Conservation (phyloP, 2,329 filamentous ascomycete genomes). For the Ophiosphaerella herpotricha region DNA sequence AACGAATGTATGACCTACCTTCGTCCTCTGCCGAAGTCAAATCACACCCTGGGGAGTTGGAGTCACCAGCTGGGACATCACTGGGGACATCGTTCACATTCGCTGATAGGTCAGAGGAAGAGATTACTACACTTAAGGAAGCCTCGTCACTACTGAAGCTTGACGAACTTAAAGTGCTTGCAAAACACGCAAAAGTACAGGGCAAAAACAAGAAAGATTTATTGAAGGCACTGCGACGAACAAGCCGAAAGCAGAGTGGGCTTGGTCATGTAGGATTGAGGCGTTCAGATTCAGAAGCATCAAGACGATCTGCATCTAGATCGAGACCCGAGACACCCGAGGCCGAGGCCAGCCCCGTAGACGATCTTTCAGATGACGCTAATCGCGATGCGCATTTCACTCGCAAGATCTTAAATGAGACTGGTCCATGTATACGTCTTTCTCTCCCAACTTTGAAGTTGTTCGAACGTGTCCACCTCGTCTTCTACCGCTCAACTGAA, state of each 20-base stretch:
- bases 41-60: slow-evolving; percentile 54
- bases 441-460: slow-evolving; percentile 73
- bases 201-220: slow-evolving; percentile 88
- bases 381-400: slow-evolving; percentile 78
- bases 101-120: slow-evolving; percentile 74
- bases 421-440: slow-evolving; percentile 83
- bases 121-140: slow-evolving; percentile 79
- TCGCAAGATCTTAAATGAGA: slow-evolving; percentile 74
- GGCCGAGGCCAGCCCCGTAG: slow-evolving; percentile 37
- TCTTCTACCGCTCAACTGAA: slow-evolving; percentile 93
- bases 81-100: slow-evolving; percentile 71
- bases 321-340: slow-evolving; percentile 35
- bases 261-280: slow-evolving; percentile 72
- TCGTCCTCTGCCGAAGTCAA: slow-evolving; percentile 40
- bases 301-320: slow-evolving; percentile 50
- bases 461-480: slow-evolving; percentile 91
- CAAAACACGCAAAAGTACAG: slow-evolving; percentile 83
- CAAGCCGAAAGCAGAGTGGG: slow-evolving; percentile 75
- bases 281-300: slow-evolving; percentile 65
- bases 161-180: slow-evolving; percentile 82
- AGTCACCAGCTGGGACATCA: slow-evolving; percentile 52
- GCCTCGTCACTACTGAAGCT: slow-evolving; percentile 80
- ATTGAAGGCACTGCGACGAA: slow-evolving; percentile 71
- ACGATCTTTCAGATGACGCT: slow-evolving; percentile 48
- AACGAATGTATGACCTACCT: slow-evolving; percentile 63